A percentile compares a stretch with the other conserved stretches of the same genome.
phyloP scores from a whole-genome alignment of 805 yeast genomes.

The Lipomyces kockii region DNA sequence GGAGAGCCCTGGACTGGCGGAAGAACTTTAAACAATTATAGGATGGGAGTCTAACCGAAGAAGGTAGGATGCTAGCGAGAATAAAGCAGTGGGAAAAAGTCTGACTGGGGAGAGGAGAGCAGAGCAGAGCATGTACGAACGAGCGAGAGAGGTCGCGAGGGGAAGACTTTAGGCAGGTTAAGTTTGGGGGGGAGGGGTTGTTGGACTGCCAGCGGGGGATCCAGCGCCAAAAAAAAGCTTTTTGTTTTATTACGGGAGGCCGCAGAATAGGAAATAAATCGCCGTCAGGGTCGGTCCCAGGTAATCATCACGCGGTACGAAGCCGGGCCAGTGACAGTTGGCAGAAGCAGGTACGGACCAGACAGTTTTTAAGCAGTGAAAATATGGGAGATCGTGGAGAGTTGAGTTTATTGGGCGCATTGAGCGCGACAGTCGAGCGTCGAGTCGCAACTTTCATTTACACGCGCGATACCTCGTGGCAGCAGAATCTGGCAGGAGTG shows the following conservation, averaged over 20 bases:
- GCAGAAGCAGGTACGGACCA: background rate
- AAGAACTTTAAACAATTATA: background rate
- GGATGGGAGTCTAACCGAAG: background rate
- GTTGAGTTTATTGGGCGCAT: background rate
- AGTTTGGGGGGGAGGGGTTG: background rate
- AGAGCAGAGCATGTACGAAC: background rate
- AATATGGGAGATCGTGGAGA: background rate
- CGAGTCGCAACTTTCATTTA: background rate
- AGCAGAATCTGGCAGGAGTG: background rate
- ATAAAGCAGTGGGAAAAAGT: background rate
- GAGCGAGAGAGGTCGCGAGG: background rate
- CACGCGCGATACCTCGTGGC: background rate
- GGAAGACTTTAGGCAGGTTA: background rate
- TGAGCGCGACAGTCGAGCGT: background rate
- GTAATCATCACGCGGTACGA: background rate
- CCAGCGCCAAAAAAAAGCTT: too few relatives aligned
- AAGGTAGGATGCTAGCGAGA: constrained; percentile 1
- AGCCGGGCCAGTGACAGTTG: background rate
- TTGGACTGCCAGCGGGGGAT: background rate
- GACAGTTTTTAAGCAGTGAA: background rate
- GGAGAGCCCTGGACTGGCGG: background rate
- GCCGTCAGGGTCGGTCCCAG: background rate
- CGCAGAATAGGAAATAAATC: background rate
- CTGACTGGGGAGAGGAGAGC: background rate
- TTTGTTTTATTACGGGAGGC: too few relatives aligned